Percentiles rank a stretch among this genome's conserved stretches.
Conservation (phyloP, 495 filamentous ascomycete species). For the Niebla homalea region DNA sequence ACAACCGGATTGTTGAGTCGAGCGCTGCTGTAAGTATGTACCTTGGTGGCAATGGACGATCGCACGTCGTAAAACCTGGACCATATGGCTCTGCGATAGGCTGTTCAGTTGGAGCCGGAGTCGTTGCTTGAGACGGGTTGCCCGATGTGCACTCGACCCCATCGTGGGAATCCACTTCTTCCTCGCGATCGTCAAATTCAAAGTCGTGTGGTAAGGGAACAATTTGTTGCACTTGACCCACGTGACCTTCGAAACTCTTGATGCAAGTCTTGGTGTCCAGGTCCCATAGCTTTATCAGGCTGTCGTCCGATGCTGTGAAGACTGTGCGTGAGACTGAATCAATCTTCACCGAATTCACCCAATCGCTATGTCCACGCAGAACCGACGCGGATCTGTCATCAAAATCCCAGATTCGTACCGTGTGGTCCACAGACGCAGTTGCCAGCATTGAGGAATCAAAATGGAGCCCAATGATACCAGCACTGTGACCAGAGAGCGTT, state of each 20-base stretch:
- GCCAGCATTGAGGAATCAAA: slow-evolving; percentile 74
- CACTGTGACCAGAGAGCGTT: slow-evolving; percentile 62
- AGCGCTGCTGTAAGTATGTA: slow-evolving; percentile 89
- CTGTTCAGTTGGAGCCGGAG: slow-evolving; percentile 22
- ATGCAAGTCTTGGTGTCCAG: slow-evolving; percentile 69
- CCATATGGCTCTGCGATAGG: slow-evolving; percentile 37
- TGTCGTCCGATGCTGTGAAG: slow-evolving; percentile 87
- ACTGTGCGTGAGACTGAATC: slow-evolving; percentile 70
- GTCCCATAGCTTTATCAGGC: slow-evolving; percentile 85
- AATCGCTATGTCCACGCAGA: slow-evolving; percentile 75
- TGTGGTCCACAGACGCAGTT: slow-evolving; percentile 76
- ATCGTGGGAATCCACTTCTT: slow-evolving; percentile 38
- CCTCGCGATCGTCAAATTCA: slow-evolving; percentile 59
- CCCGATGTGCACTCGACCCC: slow-evolving; percentile 21
- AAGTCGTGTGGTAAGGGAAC: slow-evolving; percentile 70
- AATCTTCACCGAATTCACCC: slow-evolving; percentile 86
- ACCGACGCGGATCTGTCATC: slow-evolving; percentile 63
- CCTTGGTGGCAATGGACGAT: slow-evolving; percentile 58
- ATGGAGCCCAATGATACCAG: slow-evolving; percentile 72
- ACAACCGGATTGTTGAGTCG: slow-evolving; percentile 82
- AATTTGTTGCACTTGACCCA: slow-evolving; percentile 89
- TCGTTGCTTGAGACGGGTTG: slow-evolving; percentile 5
- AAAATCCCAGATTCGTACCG: slow-evolving; percentile 90
- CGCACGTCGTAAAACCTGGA: slow-evolving; percentile 36
- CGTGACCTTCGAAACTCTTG: slow-evolving; percentile 77